phyloP scores from a whole-genome alignment of 2,329 filamentous ascomycete species.

The Gnomoniopsis smithogilvyi region DNA sequence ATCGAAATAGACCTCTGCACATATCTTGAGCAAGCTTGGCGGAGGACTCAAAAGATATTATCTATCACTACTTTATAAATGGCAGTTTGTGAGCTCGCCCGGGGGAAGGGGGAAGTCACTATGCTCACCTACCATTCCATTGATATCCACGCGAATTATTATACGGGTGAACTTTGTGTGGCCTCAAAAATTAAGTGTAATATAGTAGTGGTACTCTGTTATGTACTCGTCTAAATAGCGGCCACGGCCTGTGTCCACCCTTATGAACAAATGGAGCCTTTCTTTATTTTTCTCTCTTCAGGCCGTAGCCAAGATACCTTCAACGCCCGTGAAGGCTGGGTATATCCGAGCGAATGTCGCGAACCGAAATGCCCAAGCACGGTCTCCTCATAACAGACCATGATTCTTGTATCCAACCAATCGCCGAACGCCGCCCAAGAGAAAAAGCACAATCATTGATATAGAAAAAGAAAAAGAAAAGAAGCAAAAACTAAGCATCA shows the following conservation, averaged over 20 bases:
- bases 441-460: too few species aligned
- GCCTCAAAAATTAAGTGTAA: background rate
- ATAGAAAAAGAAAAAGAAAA: background rate
- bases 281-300: too few species aligned
- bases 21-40: too few species aligned
- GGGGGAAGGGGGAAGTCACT: too few species aligned
- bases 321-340: background rate
- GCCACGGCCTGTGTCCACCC: background rate
- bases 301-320: background rate
- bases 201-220: background rate
- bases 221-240: too few species aligned
- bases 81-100: too few species aligned
- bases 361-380: background rate
- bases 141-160: too few species aligned
- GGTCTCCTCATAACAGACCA: too few species aligned
- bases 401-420: background rate
- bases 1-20: too few species aligned
- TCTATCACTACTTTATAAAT: too few species aligned
- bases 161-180: background rate
- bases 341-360: slow-evolving; percentile 4
- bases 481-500: background rate
- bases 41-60: too few species aligned
- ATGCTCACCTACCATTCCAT: too few species aligned
- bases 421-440: background rate
- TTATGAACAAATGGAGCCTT: background rate